Base-by-base conservation (phyloP, 2,329 filamentous ascomycete genomes). In the Colletotrichum godetiae region DNA sequence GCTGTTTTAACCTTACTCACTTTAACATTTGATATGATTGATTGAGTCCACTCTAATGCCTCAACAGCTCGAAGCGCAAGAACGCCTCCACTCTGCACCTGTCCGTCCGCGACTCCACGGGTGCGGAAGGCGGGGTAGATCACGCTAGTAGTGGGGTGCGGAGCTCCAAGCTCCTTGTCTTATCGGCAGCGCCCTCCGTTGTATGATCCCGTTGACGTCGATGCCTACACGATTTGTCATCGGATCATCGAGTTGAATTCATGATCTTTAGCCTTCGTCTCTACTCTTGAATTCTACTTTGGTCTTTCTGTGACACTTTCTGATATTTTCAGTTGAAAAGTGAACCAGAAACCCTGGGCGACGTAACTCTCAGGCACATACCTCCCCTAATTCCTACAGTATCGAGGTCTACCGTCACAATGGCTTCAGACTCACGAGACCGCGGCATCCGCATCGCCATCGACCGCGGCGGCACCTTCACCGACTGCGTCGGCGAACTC, bases 401-500 rank as follows among this genome's bases (percentile, higher is more conserved):
- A 19, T 35, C 11, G 42, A 49, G 42, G 42, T 13, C 57, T 29
- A 22, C 49, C 24, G 33, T 27, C 52, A 77, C 22, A 58, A 87
- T 87, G 85, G 77, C 80, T 58, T 78, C 81, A 22, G 70, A 76
- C 62, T 67, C 78, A 24, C 82, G 80, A 61, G 80, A 83, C 76
- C 88, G 90, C 75, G 92, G 92, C 70, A 91, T 94, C 78, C 91
- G 92, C 79, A 94, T 95, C 77, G 92, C 93, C 76, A 95, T 95
- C 72, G 89, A 90, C 78, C 92, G 95, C 74, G 95, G 95, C 76
- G 95, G 95, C 71, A 97, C 95, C 33, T 98, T 98, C 81, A 98
- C 95, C 52, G 95, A 98, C 84, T 97, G 95, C 80, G 93, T 97
- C 24, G 95, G 94, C 76, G 96, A 95, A 78, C 90, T 93, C 89